Evolutionary conservation across 306 rosid genomes (phyloP).

Genomic region (Mimosa pudica): DNA sequence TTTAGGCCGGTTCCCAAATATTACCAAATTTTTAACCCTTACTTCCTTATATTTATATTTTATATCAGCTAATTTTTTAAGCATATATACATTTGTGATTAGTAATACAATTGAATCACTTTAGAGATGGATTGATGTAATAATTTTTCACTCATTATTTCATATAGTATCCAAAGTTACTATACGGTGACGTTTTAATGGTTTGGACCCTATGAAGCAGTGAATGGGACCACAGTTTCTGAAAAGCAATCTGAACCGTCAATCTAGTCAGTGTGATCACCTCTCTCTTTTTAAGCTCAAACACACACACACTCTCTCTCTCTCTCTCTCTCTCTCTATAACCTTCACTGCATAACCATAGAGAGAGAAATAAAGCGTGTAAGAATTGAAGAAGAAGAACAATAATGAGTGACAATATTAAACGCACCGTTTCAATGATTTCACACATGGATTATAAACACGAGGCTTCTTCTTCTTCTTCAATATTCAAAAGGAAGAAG

Average conservation of each 20-base stretch:
- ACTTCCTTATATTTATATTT: too few relatives aligned
- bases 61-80: too few relatives aligned
- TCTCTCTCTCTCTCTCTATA: constrained; percentile 19
- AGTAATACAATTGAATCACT: too few relatives aligned
- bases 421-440: constrained; percentile 50
- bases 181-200: constrained; percentile 39
- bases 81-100: too few relatives aligned
- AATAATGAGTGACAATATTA: constrained; percentile 47
- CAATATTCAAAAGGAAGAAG: constrained; percentile 59
- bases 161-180: not conserved
- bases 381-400: not conserved
- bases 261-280: constrained; percentile 30
- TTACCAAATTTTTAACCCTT: too few relatives aligned
- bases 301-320: too few relatives aligned
- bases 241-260: constrained; percentile 52
- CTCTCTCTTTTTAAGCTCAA: constrained; percentile 9
- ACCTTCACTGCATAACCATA: not conserved
- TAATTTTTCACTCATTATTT: not conserved
- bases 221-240: constrained; percentile 26
- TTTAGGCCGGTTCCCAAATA: too few relatives aligned
- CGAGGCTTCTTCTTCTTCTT: not conserved
- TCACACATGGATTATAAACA: constrained; percentile 28
- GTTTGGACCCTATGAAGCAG: constrained; percentile 4
- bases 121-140: too few relatives aligned
- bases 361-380: not conserved